phyloP scores from a whole-genome alignment of 495 filamentous ascomycete species.

The Podospora sp. region DNA sequence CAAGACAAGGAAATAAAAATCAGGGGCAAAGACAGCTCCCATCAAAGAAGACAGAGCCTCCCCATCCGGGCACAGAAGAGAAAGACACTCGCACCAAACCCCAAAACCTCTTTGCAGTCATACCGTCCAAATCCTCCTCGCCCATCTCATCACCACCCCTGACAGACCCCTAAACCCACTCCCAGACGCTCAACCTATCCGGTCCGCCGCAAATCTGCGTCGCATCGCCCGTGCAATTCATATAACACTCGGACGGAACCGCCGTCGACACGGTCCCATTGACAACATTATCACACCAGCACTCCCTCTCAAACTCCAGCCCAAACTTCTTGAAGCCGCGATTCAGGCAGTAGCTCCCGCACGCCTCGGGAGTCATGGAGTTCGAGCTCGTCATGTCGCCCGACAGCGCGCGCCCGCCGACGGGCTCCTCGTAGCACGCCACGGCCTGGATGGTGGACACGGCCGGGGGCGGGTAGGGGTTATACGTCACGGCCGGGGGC shows the following conservation, averaged over 20 bases:
- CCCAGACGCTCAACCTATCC: conserved; percentile 1
- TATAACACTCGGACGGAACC: background rate
- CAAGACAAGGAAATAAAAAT: background rate
- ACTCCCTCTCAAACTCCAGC: background rate
- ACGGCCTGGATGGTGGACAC: background rate
- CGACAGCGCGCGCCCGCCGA: background rate
- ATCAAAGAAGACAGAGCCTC: background rate
- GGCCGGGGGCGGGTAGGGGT: background rate
- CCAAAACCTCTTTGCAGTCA: too few relatives aligned
- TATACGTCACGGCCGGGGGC: background rate
- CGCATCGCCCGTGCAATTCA: background rate
- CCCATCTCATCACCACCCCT: background rate
- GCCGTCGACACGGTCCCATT: background rate
- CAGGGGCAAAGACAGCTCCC: background rate
- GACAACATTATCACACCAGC: background rate
- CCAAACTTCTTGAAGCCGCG: background rate
- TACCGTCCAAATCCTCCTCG: too few relatives aligned
- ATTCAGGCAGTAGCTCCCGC: background rate
- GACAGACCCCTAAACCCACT: background rate
- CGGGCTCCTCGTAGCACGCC: background rate
- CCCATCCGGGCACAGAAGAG: background rate
- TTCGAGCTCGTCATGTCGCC: background rate
- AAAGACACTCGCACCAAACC: too few relatives aligned
- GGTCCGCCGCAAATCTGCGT: background rate
- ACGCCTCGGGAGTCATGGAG: background rate